Conservation (phyloP, 2,329 filamentous ascomycete species). For the Penicillium sp. region DNA sequence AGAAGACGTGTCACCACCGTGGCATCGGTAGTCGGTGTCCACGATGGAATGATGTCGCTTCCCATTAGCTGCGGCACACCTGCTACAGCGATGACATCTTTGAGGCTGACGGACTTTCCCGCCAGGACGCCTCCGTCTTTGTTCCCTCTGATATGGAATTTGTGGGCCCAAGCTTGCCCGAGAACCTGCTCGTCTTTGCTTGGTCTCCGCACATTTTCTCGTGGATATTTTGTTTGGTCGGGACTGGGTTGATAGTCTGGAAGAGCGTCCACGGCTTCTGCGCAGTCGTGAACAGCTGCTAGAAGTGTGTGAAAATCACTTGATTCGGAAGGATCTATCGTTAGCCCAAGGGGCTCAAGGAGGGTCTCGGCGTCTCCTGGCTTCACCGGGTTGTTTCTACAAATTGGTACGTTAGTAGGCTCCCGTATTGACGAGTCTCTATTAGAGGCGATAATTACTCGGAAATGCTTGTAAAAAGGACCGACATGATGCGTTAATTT, state of each 20-base stretch:
- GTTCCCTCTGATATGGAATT: conserved; percentile 50
- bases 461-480: conserved; percentile 36
- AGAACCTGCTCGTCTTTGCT: conserved; percentile 48
- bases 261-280: conserved; percentile 49
- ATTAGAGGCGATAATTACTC: conserved; percentile 20
- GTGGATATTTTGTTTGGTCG: conserved; percentile 50
- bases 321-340: conserved; percentile 43
- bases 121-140: conserved; percentile 33
- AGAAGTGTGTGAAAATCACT: conserved; percentile 54
- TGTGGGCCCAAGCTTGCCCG: conserved; percentile 58
- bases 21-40: conserved; percentile 58
- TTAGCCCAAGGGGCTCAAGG: conserved; percentile 44
- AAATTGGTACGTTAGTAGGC: background rate
- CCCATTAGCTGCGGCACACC: conserved; percentile 59
- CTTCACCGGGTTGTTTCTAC: conserved; percentile 46
- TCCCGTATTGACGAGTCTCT: background rate
- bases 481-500: conserved; percentile 28
- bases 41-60: conserved; percentile 54
- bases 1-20: conserved; percentile 57
- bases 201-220: conserved; percentile 50
- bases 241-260: conserved; percentile 54
- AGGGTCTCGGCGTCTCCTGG: conserved; percentile 45
- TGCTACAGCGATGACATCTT: conserved; percentile 60
- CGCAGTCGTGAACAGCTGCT: conserved; percentile 57
- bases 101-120: conserved; percentile 56